Evolutionary conservation across 2,329 filamentous ascomycete species (phyloP), one percentile per base, ranked within the genome.

Genomic region (Colletotrichum eremochloae): DNA sequence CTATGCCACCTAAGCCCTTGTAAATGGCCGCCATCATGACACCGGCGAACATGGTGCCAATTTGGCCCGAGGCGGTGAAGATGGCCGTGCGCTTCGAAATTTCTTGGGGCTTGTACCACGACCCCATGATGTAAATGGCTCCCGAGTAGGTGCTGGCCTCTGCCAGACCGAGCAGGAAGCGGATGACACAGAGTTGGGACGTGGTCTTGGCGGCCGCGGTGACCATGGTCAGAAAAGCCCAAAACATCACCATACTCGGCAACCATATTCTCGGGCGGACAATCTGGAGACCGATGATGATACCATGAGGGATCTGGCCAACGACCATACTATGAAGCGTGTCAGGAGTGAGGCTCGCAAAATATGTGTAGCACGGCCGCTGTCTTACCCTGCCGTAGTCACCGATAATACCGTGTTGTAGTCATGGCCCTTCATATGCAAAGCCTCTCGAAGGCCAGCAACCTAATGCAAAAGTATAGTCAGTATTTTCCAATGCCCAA

Each of bases 71-170:
- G 0, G 88, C 84, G 1, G 88, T 90, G 76, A 92, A 92, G 61
- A 92, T 87, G 58, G 88, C 90, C 5, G 85, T 88, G 1, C 91
- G 85, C 77, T 92, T 92, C 0, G 88, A 89, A 0, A 92, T 84
- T 72, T 92, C 90, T 15, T 83, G 81, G 20, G 85, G 84, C 0
- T 86, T 91, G 75, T 91, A 92, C 89, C 90, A 92, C 0, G 87
- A 81, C 8, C 84, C 83, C 3, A 85, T 79, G 64, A 85, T 80
- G 69, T 84, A 85, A 72, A 84, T 83, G 4, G 78, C 83, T 24
- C 83, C 82, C 6, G 82, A 81, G 74, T 82, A 84, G 2, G 81
- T 83, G 1, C 81, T 82, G 2, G 82, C 80, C 63, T 84, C 82
- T 29, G 76, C 80, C 11, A 83, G 71, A 44, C 82, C 82, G 29